Evolutionary conservation across 371 early-diverging fungal species (phyloP).

Genomic region (Globomyces sp.): DNA sequence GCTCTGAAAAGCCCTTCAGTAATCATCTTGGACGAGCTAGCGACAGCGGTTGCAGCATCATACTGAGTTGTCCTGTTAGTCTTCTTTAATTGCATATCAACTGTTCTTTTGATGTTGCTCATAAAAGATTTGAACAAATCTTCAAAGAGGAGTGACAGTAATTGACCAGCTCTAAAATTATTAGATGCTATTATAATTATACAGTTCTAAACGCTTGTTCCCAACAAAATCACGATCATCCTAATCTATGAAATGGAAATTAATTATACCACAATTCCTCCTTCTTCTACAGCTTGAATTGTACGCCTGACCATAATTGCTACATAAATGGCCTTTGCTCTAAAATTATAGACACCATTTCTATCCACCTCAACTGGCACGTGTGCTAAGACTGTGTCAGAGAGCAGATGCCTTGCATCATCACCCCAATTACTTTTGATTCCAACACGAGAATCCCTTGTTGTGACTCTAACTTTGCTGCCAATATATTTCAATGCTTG

Average conservation of each 20-base stretch:
- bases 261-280: constrained; percentile 55
- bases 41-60: constrained; percentile 87
- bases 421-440: constrained; percentile 58
- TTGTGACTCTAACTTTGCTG: constrained; percentile 68
- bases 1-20: constrained; percentile 95
- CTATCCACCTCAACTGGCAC: constrained; percentile 76
- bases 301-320: constrained; percentile 98
- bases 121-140: constrained; percentile 99
- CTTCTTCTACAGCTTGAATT: constrained; percentile 80
- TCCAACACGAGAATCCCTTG: constrained; percentile 36
- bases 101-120: constrained; percentile 45
- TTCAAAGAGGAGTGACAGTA: constrained; percentile 97
- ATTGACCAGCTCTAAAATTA: constrained; percentile 86
- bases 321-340: constrained; percentile 94
- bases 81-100: constrained; percentile 89
- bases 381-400: constrained; percentile 94
- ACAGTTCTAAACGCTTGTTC: constrained; percentile 99
- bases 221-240: constrained; percentile 99
- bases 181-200: constrained; percentile 29
- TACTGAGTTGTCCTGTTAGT: constrained; percentile 92
- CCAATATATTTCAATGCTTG: constrained; percentile 95
- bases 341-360: constrained; percentile 71
- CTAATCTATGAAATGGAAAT: too few relatives aligned
- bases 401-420: constrained; percentile 90
- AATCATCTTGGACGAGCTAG: constrained; percentile 85